Evolutionary conservation across 2,329 filamentous ascomycete species (phyloP).

Genomic region (Calonectria pseudoturangicola): DNA sequence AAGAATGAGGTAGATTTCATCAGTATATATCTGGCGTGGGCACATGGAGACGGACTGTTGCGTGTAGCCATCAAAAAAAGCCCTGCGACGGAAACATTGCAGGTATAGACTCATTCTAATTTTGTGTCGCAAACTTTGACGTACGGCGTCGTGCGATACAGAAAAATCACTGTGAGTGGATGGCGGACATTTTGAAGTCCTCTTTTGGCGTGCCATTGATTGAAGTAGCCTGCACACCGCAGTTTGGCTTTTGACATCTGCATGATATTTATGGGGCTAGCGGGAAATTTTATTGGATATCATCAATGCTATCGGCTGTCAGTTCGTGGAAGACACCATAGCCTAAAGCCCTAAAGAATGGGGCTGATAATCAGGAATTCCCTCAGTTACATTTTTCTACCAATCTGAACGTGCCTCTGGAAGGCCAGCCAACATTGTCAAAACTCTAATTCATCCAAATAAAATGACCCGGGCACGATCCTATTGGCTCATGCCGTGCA

Average conservation of each 20-base stretch:
- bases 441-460: background rate
- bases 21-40: too few relatives aligned
- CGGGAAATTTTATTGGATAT: background rate
- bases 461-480: slow-evolving; percentile 9
- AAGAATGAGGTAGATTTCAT: too few relatives aligned
- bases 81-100: too few relatives aligned
- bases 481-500: background rate
- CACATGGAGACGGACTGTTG: too few relatives aligned
- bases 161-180: too few relatives aligned
- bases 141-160: too few relatives aligned
- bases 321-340: background rate
- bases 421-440: background rate
- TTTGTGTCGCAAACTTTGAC: too few relatives aligned
- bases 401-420: background rate
- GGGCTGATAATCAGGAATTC: slow-evolving; percentile 20
- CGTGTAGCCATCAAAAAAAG: too few relatives aligned
- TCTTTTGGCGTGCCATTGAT: too few relatives aligned
- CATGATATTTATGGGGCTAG: background rate
- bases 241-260: background rate
- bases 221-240: background rate
- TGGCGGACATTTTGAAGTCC: too few relatives aligned
- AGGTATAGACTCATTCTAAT: too few relatives aligned
- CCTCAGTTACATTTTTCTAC: slow-evolving; percentile 22
- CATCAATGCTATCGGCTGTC: background rate
- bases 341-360: background rate